A percentile compares a stretch with the other conserved stretches of the same genome.
Evolutionary conservation across 176 grass and related monocot species (phyloP).

Genomic region (Elaeis guineensis): DNA sequence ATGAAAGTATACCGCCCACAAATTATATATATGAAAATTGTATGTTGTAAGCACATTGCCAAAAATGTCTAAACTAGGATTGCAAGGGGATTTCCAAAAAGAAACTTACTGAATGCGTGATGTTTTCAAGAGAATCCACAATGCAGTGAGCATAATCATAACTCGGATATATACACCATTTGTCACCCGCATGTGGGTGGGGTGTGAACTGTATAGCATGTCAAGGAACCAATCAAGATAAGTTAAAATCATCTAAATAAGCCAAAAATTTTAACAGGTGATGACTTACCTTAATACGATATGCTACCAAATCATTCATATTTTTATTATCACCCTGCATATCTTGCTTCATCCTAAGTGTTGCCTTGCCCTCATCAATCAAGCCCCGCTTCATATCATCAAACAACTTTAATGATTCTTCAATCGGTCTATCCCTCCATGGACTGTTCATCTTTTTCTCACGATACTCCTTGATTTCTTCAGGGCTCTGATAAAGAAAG

Average conservation of each 20-base stretch:
- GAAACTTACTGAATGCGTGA: slow-evolving; percentile 83
- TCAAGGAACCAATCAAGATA: neutral
- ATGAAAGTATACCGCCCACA: no score
- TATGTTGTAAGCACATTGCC: no score
- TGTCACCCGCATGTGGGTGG: slow-evolving; percentile 95
- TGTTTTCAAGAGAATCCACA: slow-evolving; percentile 97
- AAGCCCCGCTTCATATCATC: slow-evolving; percentile 82
- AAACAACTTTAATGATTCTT: slow-evolving; percentile 81
- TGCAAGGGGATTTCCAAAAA: no score
- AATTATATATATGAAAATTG: no score
- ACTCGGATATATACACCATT: slow-evolving; percentile 99
- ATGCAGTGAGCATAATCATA: slow-evolving; percentile 97
- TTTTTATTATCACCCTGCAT: slow-evolving; percentile 99
- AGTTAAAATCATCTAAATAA: neutral
- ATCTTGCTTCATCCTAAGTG: slow-evolving; percentile 94
- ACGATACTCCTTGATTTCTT: slow-evolving; percentile 94
- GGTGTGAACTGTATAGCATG: slow-evolving; percentile 51
- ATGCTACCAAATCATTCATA: slow-evolving; percentile 95
- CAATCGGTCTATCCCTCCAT: slow-evolving; percentile 86
- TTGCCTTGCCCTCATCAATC: slow-evolving; percentile 83
- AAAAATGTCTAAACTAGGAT: no score
- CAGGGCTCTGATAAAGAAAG: slow-evolving; percentile 51
- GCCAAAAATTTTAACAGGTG: neutral
- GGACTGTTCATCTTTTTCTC: slow-evolving; percentile 95
- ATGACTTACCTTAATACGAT: slow-evolving; percentile 87